A percentile compares a stretch with the other conserved stretches of the same genome.
Conservation (phyloP, 1,284 basidiomycete species). For the Puccinia triticina region DNA sequence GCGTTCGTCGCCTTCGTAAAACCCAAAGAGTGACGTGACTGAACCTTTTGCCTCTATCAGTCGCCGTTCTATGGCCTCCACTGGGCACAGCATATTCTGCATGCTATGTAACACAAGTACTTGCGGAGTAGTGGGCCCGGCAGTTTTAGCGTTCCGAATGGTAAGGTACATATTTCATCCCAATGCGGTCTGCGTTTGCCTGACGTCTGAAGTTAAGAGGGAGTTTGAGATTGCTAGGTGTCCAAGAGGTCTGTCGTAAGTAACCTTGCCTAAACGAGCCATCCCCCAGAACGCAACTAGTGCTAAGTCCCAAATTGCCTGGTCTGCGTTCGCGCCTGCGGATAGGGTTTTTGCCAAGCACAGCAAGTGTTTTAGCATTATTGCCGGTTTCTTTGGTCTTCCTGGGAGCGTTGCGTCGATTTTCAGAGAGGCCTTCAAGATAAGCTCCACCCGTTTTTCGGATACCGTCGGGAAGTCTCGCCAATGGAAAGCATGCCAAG, state of each 20-base stretch:
- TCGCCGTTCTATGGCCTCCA: not conserved
- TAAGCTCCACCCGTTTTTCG: not conserved
- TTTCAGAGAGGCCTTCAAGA: not conserved
- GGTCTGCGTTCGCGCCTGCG: too few relatives aligned
- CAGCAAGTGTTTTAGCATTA: not conserved
- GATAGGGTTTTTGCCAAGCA: not conserved
- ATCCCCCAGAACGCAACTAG: conserved; percentile 3
- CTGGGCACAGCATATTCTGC: not conserved
- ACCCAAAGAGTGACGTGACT: not conserved
- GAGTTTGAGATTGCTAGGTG: too few relatives aligned
- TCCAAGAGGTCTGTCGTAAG: not conserved
- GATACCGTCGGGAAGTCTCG: not conserved
- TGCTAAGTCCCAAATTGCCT: not conserved
- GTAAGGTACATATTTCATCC: too few relatives aligned
- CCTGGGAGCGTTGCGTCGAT: not conserved
- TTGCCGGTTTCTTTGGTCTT: not conserved
- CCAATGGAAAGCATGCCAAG: not conserved
- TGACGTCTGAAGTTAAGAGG: not conserved
- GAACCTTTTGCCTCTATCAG: too few relatives aligned
- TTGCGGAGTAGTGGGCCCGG: not conserved
- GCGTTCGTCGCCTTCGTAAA: not conserved
- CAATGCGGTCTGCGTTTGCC: too few relatives aligned
- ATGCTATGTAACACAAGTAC: not conserved
- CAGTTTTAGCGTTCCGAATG: not conserved
- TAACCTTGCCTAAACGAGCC: not conserved